phyloP scores from a whole-genome alignment of 75 land plant genomes.

The Picea glauca region DNA sequence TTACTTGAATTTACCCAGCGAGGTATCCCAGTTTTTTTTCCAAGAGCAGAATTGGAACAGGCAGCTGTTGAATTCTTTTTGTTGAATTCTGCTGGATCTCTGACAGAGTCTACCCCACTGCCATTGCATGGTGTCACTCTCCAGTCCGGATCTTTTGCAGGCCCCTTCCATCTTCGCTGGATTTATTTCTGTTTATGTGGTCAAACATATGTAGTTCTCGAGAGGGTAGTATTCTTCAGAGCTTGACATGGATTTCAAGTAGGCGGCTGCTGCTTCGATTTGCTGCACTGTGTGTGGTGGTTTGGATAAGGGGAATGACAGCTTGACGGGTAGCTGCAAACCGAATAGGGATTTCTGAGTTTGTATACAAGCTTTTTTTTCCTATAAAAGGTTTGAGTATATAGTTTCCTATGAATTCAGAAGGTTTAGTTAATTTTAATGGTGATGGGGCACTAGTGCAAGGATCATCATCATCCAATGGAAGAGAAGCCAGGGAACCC shows the following conservation, averaged over 20 bases:
- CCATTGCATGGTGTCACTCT: neutral
- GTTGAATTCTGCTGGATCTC: neutral
- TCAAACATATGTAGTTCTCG: neutral
- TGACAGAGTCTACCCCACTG: neutral
- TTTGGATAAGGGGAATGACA: neutral
- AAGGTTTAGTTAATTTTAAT: neutral
- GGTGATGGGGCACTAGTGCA: neutral
- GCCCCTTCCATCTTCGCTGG: neutral
- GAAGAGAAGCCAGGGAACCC: neutral
- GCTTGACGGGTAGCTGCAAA: neutral
- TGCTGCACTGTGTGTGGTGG: neutral
- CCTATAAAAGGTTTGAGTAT: neutral
- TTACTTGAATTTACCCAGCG: too few relatives aligned
- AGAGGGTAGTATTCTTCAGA: neutral
- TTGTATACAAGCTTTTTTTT: neutral
- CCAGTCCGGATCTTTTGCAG: neutral
- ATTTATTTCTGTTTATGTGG: neutral
- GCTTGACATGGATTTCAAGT: constrained; percentile 9
- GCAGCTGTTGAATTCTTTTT: neutral
- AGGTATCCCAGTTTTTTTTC: neutral
- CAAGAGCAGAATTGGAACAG: neutral
- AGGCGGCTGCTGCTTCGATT: neutral
- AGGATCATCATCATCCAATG: neutral
- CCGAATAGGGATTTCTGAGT: neutral
- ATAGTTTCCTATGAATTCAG: neutral